Base-by-base conservation (phyloP, 768 basidiomycete genomes). In the Mycena chlorophos region DNA sequence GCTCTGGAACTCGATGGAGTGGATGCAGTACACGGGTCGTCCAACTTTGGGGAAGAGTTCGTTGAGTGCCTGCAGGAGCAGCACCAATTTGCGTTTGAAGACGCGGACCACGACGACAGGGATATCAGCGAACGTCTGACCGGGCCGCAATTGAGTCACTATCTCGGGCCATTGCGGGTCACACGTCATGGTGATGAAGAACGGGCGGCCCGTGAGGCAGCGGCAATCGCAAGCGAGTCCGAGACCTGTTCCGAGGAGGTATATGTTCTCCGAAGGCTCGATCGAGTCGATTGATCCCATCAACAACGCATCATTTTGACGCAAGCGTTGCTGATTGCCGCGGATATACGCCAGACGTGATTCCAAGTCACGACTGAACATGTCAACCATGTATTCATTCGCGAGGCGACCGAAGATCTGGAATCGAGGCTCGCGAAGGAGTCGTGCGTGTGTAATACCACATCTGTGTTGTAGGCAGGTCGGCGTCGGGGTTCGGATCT, bases 151-250 rank as follows among this genome's bases (percentile, higher is more conserved):
- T 27, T 66, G 65, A 3, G 49, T 46, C 0, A 34, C 40, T 6
- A 78, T 73, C 62, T 78, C 75, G 2, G 71, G 71, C 76, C 76
- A 78, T 0, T 69, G 57, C 1, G 71, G 66, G 52, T 76, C 75
- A 66, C 73, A 76, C 0, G 74, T 76, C 68, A 75, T 73, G 0
- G 75, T 76, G 31, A 74, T 57, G 53, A 76, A 76, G 39, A 75
- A 71, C 1, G 68, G 70, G 0, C 71, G 74, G 5, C 52, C 46
- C 0, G 71, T 73, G 26, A 58, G 1, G 59, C 53, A 1, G 63
- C 57, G 0, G 72, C 73, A 48, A 78, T 65, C 0, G 72, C 69
- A 1, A 77, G 58, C 0, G 69, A 67, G 59, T 78, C 75, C 1
- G 72, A 63, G 17, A 71, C 68, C 49, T 76, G 73, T 17, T 76